phyloP scores from a whole-genome alignment of 2,329 filamentous ascomycete species.

The Ceratocystis papillata region DNA sequence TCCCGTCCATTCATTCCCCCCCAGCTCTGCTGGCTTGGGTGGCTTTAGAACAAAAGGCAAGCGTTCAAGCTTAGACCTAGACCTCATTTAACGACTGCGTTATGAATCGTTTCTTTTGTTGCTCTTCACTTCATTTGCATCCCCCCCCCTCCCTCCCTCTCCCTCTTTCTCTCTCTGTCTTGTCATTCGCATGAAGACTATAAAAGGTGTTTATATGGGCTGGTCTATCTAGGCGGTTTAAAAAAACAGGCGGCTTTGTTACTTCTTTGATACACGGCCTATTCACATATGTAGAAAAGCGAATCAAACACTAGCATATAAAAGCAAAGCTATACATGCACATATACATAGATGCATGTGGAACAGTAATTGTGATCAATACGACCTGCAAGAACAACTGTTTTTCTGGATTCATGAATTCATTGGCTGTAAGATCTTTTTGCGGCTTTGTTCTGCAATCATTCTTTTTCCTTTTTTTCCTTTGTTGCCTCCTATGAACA shows the following conservation, averaged over 20 bases:
- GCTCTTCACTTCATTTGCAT: constrained; percentile 1
- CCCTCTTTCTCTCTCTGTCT: not conserved
- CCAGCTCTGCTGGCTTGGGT: not conserved
- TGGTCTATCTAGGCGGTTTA: not conserved
- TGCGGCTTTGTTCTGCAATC: not conserved
- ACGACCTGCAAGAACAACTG: too few species aligned
- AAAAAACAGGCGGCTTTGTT: constrained; percentile 1
- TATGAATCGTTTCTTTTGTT: constrained; percentile 8
- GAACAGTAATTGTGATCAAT: not conserved
- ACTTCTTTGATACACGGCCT: not conserved
- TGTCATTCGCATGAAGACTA: not conserved
- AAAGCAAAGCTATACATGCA: not conserved
- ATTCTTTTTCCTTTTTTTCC: constrained; percentile 4
- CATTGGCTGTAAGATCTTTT: not conserved
- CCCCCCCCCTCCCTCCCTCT: not conserved
- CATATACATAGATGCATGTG: not conserved
- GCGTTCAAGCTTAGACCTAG: constrained; percentile 7
- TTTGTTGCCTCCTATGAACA: constrained; percentile 29
- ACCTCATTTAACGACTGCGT: constrained; percentile 5
- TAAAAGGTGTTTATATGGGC: constrained; percentile 1
- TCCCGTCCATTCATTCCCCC: not conserved
- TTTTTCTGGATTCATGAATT: not conserved
- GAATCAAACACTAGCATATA: constrained; percentile 6
- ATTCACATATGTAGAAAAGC: not conserved
- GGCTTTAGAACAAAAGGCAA: not conserved